Evolutionary conservation across 208 protist genomes (phyloP).

Genomic region (Crithidia acanthocephali): DNA sequence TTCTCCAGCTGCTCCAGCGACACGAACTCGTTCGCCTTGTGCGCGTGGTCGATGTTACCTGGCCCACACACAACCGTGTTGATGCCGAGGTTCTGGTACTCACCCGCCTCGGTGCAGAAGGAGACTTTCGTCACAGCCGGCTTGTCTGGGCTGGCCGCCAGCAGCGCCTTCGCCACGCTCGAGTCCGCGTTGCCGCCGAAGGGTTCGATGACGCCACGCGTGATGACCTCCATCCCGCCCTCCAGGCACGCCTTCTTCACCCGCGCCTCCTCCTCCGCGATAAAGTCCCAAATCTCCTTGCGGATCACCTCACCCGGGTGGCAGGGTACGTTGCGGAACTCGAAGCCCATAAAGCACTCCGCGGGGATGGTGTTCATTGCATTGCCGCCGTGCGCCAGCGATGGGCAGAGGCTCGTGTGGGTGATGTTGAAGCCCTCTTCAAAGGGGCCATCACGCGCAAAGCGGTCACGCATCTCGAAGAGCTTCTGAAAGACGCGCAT

Average conservation of each 20-base stretch:
- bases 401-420: slow-evolving; percentile 47
- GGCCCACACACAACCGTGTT: slow-evolving; percentile 65
- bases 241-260: slow-evolving; percentile 27
- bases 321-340: slow-evolving; percentile 59
- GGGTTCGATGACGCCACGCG: slow-evolving; percentile 13
- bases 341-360: slow-evolving; percentile 44
- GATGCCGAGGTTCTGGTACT: slow-evolving; percentile 56
- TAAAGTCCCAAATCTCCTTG: slow-evolving; percentile 31
- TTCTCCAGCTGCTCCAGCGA: slow-evolving; percentile 57
- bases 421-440: slow-evolving; percentile 36
- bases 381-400: slow-evolving; percentile 40
- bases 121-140: slow-evolving; percentile 35
- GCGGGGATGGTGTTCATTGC: slow-evolving; percentile 65
- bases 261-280: slow-evolving; percentile 2
- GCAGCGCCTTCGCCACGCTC: slow-evolving; percentile 39
- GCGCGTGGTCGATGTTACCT: slow-evolving; percentile 63
- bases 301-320: slow-evolving; percentile 32
- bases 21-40: slow-evolving; percentile 74
- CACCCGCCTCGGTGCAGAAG: slow-evolving; percentile 61
- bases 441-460: slow-evolving; percentile 47
- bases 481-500: slow-evolving; percentile 29
- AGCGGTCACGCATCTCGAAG: slow-evolving; percentile 45
- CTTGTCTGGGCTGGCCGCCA: slow-evolving; percentile 8
- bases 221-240: slow-evolving; percentile 12
- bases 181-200: slow-evolving; percentile 32